Evolutionary conservation across 441 rosid species (phyloP), one percentile per base, ranked within the genome.

Genomic region (Populus trichocarpa): DNA sequence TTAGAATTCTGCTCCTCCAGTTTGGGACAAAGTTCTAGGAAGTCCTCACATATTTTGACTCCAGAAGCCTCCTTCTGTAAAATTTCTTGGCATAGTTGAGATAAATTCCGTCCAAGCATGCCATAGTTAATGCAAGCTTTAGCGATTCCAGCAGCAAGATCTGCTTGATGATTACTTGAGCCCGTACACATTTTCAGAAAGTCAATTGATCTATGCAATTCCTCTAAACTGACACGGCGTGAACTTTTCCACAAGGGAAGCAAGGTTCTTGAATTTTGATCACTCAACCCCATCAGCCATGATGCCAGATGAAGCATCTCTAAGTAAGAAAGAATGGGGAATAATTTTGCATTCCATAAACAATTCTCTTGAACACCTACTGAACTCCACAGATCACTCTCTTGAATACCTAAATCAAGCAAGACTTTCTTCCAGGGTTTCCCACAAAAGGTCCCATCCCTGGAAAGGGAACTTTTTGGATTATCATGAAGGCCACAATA

Each of bases 401-500:
- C 97, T 77, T 85, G 85, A 77, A 96, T 85, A 77, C 91, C 90
- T 75, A 90, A 89, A 83, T 93, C 97, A 82, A 79, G 81, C 83
- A 90, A 79, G 84, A 92, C 88, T 75, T 90, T 91, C 76, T 84
- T 88, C 89, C 96, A 94, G 13, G 98, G 99, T 85, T 90, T 94
- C 74, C 98, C 97, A 63, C 99, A 96, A 77, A 96, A 96, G 65
- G 96, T 94, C 79, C 97, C 99, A 82, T 85, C 90, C 80, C 78
- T 89, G 23, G 83, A 69, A 79, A 89, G 72, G 23, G 90, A 79
- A 80, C 69, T 87, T 86, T 96, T 96, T 61, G 99, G 98, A 82
- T 96, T 96, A 84, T 94, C 99, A 82, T 88, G 94, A 75, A 96
- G 97, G 65, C 99, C 98, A 82, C 99, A 92, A 59, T 87, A 96